Evolutionary conservation across 2,329 filamentous ascomycete genomes (phyloP).

Genomic region (Escovopsis sp.): DNA sequence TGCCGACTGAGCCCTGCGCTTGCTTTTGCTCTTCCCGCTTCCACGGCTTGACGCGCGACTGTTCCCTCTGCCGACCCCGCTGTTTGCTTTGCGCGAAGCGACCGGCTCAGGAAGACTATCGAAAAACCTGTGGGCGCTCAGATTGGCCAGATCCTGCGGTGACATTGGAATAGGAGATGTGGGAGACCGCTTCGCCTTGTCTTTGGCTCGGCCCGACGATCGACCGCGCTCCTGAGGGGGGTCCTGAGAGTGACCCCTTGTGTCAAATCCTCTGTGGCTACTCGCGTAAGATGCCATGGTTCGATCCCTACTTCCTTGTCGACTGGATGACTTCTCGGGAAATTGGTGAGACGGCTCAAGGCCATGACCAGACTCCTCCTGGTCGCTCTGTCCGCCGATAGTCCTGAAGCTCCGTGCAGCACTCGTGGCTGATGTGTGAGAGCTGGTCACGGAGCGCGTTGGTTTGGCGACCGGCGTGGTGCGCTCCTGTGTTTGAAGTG

Average conservation of each 20-base stretch:
- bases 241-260: slow-evolving; percentile 41
- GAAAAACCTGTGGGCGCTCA: slow-evolving; percentile 32
- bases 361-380: slow-evolving; percentile 77
- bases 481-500: slow-evolving; percentile 13
- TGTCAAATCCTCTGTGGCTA: too few relatives aligned
- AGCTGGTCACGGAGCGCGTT: slow-evolving; percentile 31
- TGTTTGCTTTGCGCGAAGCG: slow-evolving; percentile 30
- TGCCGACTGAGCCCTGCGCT: slow-evolving; percentile 39
- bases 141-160: slow-evolving; percentile 62
- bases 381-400: slow-evolving; percentile 35
- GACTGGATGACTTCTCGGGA: slow-evolving; percentile 37
- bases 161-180: slow-evolving; percentile 93
- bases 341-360: slow-evolving; percentile 62
- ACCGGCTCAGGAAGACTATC: slow-evolving; percentile 22
- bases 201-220: slow-evolving; percentile 46
- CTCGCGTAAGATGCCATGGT: too few relatives aligned
- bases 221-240: slow-evolving; percentile 58
- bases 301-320: slow-evolving; percentile 33
- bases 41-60: slow-evolving; percentile 37
- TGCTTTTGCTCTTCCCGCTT: slow-evolving; percentile 45
- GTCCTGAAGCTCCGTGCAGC: slow-evolving; percentile 34
- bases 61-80: slow-evolving; percentile 15
- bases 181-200: slow-evolving; percentile 71
- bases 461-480: slow-evolving; percentile 10
- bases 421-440: slow-evolving; percentile 41